Conservation (phyloP, 192 early-diverging fungal genomes). For the Umbelopsis sp. region DNA sequence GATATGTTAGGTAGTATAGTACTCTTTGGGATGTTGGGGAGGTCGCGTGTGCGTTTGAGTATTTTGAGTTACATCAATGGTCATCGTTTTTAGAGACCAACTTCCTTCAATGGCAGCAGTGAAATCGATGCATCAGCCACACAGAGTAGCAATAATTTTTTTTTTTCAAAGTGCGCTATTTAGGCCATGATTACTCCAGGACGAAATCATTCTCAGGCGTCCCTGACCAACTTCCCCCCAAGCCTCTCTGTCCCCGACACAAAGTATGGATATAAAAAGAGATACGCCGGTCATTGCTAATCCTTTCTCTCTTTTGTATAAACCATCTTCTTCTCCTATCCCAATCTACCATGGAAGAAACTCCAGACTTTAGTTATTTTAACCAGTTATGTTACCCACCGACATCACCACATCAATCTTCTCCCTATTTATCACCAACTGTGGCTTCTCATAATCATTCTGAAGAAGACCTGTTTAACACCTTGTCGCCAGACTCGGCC, state of each 20-base stretch:
- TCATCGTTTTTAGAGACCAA: not conserved
- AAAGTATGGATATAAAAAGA: not conserved
- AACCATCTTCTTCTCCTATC: not conserved
- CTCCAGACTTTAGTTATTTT: not conserved
- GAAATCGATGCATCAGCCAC: not conserved
- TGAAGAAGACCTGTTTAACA: not conserved
- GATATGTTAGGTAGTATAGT: not conserved
- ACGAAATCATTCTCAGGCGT: constrained; percentile 12
- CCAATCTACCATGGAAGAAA: not conserved
- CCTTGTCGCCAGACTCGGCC: not conserved
- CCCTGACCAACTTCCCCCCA: not conserved
- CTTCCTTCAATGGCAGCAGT: not conserved
- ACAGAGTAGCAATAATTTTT: not conserved
- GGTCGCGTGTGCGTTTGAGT: not conserved
- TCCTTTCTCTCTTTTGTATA: not conserved
- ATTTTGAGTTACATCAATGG: constrained; percentile 1
- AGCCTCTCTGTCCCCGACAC: not conserved
- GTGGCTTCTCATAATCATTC: not conserved
- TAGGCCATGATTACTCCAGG: not conserved
- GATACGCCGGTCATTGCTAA: constrained; percentile 4
- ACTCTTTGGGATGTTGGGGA: not conserved
- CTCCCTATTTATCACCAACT: not conserved
- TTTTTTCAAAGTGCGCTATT: not conserved
- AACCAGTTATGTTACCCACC: not conserved
- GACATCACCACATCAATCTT: not conserved